A percentile compares a stretch with the other conserved stretches of the same genome.
These are phyloP conservation scores for Torulaspora franciscae DNA, from an alignment of 805 yeast genomes.

Conservation along the genomic window DNA sequence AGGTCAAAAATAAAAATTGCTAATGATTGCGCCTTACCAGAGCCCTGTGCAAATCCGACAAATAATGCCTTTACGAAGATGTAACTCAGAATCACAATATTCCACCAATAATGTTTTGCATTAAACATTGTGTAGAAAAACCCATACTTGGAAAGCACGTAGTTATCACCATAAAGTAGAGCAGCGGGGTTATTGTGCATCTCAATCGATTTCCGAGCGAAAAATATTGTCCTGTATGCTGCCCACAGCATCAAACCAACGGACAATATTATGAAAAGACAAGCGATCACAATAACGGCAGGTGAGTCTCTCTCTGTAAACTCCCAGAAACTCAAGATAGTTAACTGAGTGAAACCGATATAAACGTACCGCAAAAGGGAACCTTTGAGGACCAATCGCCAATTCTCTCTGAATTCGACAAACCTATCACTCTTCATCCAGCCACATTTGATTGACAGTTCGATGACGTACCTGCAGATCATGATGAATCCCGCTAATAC, in stretches of 20 bases:
- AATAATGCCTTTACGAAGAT: slow-evolving; percentile 63
- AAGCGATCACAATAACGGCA: slow-evolving; percentile 80
- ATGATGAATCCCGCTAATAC: slow-evolving; percentile 60
- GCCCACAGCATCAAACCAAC: slow-evolving; percentile 60
- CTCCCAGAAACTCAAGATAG: slow-evolving; percentile 82
- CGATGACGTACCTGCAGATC: slow-evolving; percentile 47
- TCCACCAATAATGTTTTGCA: slow-evolving; percentile 81
- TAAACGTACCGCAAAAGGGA: slow-evolving; percentile 70
- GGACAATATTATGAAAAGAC: slow-evolving; percentile 59
- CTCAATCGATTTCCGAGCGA: slow-evolving; percentile 58
- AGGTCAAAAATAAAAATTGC: slow-evolving; percentile 73
- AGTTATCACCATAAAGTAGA: slow-evolving; percentile 71
- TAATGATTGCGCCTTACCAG: slow-evolving; percentile 78
- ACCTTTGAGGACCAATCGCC: slow-evolving; percentile 66
- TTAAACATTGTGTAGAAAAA: slow-evolving; percentile 85
- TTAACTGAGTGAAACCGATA: slow-evolving; percentile 80
- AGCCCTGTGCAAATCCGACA: slow-evolving; percentile 70
- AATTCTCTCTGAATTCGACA: slow-evolving; percentile 48
- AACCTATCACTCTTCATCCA: slow-evolving; percentile 48
- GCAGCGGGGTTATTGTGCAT: slow-evolving; percentile 81
- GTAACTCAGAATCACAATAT: slow-evolving; percentile 56
- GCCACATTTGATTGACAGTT: slow-evolving; percentile 44
- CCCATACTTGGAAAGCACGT: slow-evolving; percentile 72
- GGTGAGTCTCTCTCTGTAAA: slow-evolving; percentile 77
- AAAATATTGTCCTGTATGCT: slow-evolving; percentile 54